phyloP scores from a whole-genome alignment of 768 basidiomycete genomes.

The Tremella fuciformis region DNA sequence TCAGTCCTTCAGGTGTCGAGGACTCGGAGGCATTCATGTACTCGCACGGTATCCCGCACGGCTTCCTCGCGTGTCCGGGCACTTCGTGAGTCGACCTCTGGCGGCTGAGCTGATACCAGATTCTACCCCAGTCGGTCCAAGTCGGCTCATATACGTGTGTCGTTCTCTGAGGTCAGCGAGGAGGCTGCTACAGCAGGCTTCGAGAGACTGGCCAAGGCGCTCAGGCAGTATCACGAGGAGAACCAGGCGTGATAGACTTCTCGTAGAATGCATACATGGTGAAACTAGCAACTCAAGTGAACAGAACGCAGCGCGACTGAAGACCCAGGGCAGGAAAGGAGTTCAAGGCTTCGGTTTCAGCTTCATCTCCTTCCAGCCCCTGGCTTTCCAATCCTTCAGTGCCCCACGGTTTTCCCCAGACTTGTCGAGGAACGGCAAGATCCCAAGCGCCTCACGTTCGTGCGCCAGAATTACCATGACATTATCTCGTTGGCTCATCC shows the following conservation, averaged over 20 bases:
- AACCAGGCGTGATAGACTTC: too few species aligned
- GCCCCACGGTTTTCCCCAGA: not conserved
- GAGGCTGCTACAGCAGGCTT: constrained; percentile 68
- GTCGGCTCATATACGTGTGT: constrained; percentile 73
- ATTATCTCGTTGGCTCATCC: constrained; percentile 33
- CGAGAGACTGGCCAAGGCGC: constrained; percentile 59
- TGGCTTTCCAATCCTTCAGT: constrained; percentile 23
- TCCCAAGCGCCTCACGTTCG: constrained; percentile 26
- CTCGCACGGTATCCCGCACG: too few species aligned
- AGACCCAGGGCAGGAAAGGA: too few species aligned
- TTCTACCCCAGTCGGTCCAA: constrained; percentile 71
- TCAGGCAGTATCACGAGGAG: constrained; percentile 20
- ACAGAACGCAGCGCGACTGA: too few species aligned
- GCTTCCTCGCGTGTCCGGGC: too few species aligned
- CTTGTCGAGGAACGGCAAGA: constrained; percentile 21
- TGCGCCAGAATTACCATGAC: constrained; percentile 41
- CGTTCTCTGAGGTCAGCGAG: constrained; percentile 62
- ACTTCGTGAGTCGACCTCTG: too few species aligned
- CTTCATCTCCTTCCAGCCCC: constrained; percentile 35
- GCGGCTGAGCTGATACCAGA: constrained; percentile 50
- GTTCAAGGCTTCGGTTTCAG: constrained; percentile 9
- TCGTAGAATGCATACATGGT: too few species aligned
- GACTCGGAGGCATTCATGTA: constrained; percentile 73
- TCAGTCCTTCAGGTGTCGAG: constrained; percentile 53
- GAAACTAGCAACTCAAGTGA: too few species aligned